Conservation (phyloP, 139 green algal genomes). For the Coelastrella sp. region DNA sequence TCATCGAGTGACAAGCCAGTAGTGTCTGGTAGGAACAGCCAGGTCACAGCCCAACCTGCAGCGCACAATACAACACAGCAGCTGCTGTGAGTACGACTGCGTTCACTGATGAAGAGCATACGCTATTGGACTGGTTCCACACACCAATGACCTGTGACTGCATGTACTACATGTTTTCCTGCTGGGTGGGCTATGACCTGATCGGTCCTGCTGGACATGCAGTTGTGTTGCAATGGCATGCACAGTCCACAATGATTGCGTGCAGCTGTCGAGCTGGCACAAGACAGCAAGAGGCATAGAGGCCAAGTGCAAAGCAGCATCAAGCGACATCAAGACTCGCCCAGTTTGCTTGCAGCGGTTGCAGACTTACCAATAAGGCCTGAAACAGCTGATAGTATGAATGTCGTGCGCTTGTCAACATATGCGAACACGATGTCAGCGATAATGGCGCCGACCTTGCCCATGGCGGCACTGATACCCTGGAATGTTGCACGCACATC, state of each 20-base stretch:
- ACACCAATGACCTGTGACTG: too few relatives aligned
- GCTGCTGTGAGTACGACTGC: background rate
- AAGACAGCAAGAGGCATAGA: too few relatives aligned
- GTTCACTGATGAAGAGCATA: background rate
- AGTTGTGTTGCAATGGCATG: background rate
- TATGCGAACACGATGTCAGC: constrained; percentile 61
- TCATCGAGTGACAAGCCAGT: constrained; percentile 74
- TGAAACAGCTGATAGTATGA: constrained; percentile 64
- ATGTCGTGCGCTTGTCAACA: constrained; percentile 45
- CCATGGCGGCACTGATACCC: constrained; percentile 67
- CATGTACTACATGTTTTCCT: too few relatives aligned
- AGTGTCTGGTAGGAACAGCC: constrained; percentile 78
- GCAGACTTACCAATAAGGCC: constrained; percentile 53
- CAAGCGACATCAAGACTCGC: background rate
- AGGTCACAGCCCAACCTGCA: constrained; percentile 51
- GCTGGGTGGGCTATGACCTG: too few relatives aligned
- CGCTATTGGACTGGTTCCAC: too few relatives aligned
- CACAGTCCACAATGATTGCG: too few relatives aligned
- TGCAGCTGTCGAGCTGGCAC: too few relatives aligned
- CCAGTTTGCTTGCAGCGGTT: too few relatives aligned
- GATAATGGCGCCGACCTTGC: constrained; percentile 71
- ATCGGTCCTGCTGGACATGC: background rate
- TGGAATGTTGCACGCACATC: constrained; percentile 73
- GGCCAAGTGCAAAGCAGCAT: background rate
- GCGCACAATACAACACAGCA: background rate